Percentiles rank a stretch among this genome's conserved stretches.
These are phyloP conservation scores for Cyphellophora europaea DNA, from an alignment of 2,329 filamentous ascomycete genomes.

Conservation along the genomic window DNA sequence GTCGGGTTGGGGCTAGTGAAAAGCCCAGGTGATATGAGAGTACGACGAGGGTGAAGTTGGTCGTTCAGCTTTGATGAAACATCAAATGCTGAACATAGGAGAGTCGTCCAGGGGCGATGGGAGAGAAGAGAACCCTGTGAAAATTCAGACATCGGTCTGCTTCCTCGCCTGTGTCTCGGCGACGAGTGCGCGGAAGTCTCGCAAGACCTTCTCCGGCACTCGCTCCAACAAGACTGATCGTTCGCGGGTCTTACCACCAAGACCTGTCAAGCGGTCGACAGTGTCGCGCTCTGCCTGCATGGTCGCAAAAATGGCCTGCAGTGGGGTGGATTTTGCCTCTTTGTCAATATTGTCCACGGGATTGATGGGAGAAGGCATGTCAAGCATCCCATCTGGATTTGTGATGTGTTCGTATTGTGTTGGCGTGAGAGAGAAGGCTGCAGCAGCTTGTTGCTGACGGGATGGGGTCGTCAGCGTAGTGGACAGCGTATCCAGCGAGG, in stretches of 20 bases:
- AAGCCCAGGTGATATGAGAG: too few species aligned
- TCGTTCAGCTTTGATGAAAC: too few species aligned
- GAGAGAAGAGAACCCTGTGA: too few species aligned
- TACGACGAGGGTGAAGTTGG: too few species aligned
- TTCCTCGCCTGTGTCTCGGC: conserved; percentile 26
- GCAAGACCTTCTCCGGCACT: conserved; percentile 83
- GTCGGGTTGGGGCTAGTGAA: too few species aligned
- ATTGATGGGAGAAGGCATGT: conserved; percentile 29
- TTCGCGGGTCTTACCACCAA: conserved; percentile 70
- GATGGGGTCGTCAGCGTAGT: conserved; percentile 64
- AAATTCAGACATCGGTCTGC: too few species aligned
- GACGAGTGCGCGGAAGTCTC: conserved; percentile 86
- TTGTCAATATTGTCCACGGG: too few species aligned
- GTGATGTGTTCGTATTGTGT: conserved; percentile 83
- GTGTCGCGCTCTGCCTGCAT: conserved; percentile 66
- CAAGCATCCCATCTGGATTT: conserved; percentile 59
- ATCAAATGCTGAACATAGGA: too few species aligned
- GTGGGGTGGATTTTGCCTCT: conserved; percentile 30
- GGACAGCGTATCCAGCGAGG: conserved; percentile 54
- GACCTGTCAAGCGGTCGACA: conserved; percentile 44
- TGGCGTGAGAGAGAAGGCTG: conserved; percentile 76
- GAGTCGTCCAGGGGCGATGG: too few species aligned
- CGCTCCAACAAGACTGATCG: conserved; percentile 89
- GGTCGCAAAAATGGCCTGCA: conserved; percentile 60
- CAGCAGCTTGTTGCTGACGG: conserved; percentile 77